Conservation (phyloP, 129 eudicot species). For the sunflower (Helianthus annuus) region HanXRQr2.0-SUNRISE NC_035449.2:137306045-137306544, state of each 20-base stretch:
- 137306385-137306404: constrained; percentile 45
- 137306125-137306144: not conserved
- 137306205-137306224: not conserved
- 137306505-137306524: constrained; percentile 46
- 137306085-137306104: not conserved
- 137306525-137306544: constrained; percentile 50
- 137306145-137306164: not conserved
- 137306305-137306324: not conserved
- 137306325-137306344: constrained; percentile 21
- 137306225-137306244: not conserved
- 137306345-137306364: constrained; percentile 45
- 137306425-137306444: constrained; percentile 49
- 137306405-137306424: constrained; percentile 44
- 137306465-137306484: constrained; percentile 42
- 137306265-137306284: not conserved
- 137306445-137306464: constrained; percentile 46
- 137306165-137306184: not conserved
- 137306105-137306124: not conserved
- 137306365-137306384: constrained; percentile 48
- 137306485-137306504: constrained; percentile 52
- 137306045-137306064: not conserved
- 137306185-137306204: not conserved
- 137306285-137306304: not conserved
- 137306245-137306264: not conserved
- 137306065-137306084: not conserved